Evolutionary conservation across 768 basidiomycete genomes (phyloP), one percentile per base, ranked within the genome.

Genomic region (Hortiboletus flavorubellus): DNA sequence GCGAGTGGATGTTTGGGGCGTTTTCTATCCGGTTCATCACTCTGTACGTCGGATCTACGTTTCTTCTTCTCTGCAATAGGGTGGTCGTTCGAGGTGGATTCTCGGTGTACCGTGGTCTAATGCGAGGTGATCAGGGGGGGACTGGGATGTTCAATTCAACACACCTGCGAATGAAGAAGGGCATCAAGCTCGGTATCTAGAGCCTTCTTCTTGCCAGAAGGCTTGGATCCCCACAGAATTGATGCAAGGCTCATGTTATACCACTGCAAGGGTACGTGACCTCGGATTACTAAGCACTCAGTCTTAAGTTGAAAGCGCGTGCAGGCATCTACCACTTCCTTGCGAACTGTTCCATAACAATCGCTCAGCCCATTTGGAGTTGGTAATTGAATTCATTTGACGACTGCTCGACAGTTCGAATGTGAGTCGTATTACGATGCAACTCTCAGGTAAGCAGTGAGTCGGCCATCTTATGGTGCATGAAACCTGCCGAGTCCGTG

Each of bases 141-240:
- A 11, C 9, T 2, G 29, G 30, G 15, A 8, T 12, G 33, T 39
- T 26, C 23, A 8, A 33, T 40, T 40, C n/a, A 40, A 67, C 80
- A 59, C 56, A 84, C 85, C 57, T 79, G 77, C 37, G 77, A 65
- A 31, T 76, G 76, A 65, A 91, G 88, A 30, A 91, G 62, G 26
- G 78, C 75, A 62, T 89, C 85, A 9, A 91, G 75, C 44, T 86
- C 86, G 4, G 70, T 70, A 63, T 89, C 87, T 34, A 85, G 72
- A 7, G 65, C 66, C 46, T 73, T 74, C 8, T 66, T 69, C 46
- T 71, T 75, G 11, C 69, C 68, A 33, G 76, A 71, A 26, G 61
- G 49, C 35, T 58, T 61, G 35, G 59, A 37, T n/a, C 64, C 63
- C 16, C 85, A 67, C 0, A 87, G 75, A 44, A 86, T 68, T 2